Conservation (phyloP, 139 green algal species). For the Edaphochlamys debaryana region DNA sequence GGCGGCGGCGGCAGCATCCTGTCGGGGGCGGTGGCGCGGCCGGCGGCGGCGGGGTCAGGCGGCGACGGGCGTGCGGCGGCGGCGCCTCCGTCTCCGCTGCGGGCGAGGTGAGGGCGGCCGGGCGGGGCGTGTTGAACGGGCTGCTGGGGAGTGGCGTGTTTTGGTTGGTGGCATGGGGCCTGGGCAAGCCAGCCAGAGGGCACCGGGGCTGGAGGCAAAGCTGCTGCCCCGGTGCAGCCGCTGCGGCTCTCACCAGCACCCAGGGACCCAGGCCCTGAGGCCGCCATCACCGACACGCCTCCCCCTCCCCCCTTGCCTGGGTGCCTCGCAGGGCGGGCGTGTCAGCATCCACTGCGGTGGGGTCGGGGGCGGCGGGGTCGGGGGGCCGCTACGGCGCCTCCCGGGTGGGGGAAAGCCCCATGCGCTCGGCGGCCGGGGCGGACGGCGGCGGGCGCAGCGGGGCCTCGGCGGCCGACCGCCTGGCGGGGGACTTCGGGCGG, state of each 20-base stretch:
- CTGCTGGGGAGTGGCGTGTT: no score
- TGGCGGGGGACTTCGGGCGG: slow-evolving; percentile 28
- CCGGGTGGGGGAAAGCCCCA: slow-evolving; percentile 14
- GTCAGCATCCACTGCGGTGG: not conserved
- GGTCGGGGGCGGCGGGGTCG: not conserved
- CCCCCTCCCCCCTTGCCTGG: not conserved
- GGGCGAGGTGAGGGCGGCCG: not conserved
- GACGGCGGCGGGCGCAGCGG: not conserved
- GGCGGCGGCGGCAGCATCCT: slow-evolving; percentile 31
- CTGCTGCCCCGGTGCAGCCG: no score
- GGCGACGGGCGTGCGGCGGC: not conserved
- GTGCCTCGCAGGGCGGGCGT: slow-evolving; percentile 1
- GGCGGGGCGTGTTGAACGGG: not conserved
- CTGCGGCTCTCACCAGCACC: no score
- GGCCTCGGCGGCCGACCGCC: not conserved
- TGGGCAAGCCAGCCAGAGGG: no score
- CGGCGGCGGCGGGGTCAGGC: not conserved
- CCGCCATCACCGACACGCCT: no score
- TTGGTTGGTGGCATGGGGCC: no score
- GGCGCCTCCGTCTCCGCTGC: slow-evolving; percentile 17
- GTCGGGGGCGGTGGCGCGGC: not conserved
- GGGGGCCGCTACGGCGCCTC: slow-evolving; percentile 31
- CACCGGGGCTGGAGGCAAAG: no score
- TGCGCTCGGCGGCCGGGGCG: not conserved
- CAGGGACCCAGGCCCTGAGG: no score